Percentiles rank a stretch among this genome's conserved stretches.
Conservation (phyloP, 305 asterid genomes). For the Rubia peregrina region DNA sequence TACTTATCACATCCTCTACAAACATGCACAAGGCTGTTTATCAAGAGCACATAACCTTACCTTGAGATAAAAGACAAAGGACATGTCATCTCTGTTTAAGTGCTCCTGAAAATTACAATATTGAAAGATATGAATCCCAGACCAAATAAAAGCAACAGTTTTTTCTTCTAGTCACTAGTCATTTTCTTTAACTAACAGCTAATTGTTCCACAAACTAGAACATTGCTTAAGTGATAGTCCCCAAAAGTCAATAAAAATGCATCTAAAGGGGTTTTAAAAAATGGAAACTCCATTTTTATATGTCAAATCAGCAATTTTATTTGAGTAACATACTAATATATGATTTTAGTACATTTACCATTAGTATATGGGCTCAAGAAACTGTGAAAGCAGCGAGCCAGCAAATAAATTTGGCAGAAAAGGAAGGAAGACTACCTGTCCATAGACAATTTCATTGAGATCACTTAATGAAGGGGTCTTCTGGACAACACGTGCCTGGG, state of each 20-base stretch:
- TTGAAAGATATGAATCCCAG: not conserved
- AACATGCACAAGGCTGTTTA: not conserved
- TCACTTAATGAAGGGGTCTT: constrained; percentile 90
- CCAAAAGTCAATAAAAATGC: not conserved
- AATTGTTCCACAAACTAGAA: not conserved
- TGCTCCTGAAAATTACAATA: constrained; percentile 63
- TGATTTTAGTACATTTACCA: not conserved
- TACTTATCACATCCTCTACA: not conserved
- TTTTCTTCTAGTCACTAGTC: constrained; percentile 3
- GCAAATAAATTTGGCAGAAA: not conserved
- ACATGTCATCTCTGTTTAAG: constrained; percentile 73
- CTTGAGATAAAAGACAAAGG: constrained; percentile 85
- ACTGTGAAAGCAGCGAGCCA: not conserved
- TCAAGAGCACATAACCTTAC: constrained; percentile 26
- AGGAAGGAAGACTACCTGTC: constrained; percentile 54
- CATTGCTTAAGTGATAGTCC: not conserved
- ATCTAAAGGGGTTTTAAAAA: not conserved
- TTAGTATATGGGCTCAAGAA: not conserved
- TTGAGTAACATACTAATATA: not conserved
- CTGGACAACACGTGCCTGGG: constrained; percentile 72
- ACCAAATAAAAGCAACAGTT: not conserved
- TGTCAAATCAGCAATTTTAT: not conserved
- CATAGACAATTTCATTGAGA: constrained; percentile 76
- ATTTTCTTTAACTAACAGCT: not conserved
- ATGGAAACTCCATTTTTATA: not conserved